Evolutionary conservation across 495 filamentous ascomycete genomes (phyloP).

Genomic region (Extremus antarcticus): DNA sequence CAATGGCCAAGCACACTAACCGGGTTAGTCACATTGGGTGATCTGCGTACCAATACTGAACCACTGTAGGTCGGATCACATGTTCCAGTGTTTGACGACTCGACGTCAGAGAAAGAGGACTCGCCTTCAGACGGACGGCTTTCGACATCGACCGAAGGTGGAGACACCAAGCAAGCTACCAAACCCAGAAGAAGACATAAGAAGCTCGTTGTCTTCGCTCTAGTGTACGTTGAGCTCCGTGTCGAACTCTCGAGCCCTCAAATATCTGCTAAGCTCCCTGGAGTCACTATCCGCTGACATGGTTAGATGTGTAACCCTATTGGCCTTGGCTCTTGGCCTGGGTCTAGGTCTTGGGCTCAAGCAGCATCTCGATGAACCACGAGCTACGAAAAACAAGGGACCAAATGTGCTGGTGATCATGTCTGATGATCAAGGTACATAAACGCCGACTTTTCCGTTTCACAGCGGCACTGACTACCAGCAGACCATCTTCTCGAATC

Average conservation of each 20-base stretch:
- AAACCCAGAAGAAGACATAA: neutral
- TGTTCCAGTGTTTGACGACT: neutral
- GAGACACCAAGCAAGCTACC: neutral
- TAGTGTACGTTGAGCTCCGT: neutral
- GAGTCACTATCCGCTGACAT: neutral
- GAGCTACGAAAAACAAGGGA: too few species aligned
- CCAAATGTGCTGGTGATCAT: slow-evolving; percentile 24
- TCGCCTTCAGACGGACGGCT: neutral
- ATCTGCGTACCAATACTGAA: neutral
- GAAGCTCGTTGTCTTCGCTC: neutral
- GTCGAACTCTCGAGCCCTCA: neutral
- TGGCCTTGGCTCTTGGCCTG: neutral
- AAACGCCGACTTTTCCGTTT: neutral
- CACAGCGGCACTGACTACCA: neutral
- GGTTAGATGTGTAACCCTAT: neutral
- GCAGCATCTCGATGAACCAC: too few species aligned
- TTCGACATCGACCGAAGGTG: neutral
- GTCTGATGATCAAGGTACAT: slow-evolving; percentile 22
- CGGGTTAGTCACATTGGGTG: neutral
- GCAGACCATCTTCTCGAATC: slow-evolving; percentile 5
- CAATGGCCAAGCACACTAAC: neutral
- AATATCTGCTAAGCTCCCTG: neutral
- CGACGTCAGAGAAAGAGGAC: neutral
- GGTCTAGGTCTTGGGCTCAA: neutral
- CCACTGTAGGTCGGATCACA: neutral